A percentile compares a stretch with the other conserved stretches of the same genome.
These are phyloP conservation scores for Tolypocladium album DNA, from an alignment of 2,329 filamentous ascomycete species.

Conservation along the genomic window DNA sequence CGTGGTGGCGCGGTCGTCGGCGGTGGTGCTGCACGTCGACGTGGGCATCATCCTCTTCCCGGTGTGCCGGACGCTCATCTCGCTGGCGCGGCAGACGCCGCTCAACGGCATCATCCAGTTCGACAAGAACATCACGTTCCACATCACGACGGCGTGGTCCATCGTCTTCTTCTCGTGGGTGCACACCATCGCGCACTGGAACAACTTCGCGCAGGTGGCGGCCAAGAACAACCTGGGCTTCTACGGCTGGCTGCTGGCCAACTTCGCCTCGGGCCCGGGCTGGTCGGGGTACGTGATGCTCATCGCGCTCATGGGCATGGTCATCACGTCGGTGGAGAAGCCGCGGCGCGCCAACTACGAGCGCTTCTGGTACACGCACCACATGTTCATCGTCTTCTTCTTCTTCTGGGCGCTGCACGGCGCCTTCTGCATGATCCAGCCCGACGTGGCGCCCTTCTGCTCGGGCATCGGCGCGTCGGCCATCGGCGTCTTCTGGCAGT, in stretches of 20 bases:
- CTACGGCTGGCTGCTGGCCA: constrained; percentile 66
- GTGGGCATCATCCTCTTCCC: constrained; percentile 70
- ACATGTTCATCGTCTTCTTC: constrained; percentile 82
- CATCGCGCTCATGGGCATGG: constrained; percentile 67
- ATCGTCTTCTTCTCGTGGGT: constrained; percentile 85
- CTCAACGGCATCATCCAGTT: constrained; percentile 81
- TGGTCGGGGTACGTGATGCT: constrained; percentile 86
- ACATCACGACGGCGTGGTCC: constrained; percentile 76
- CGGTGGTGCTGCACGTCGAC: constrained; percentile 71
- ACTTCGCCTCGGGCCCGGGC: constrained; percentile 69
- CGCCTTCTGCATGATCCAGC: constrained; percentile 83
- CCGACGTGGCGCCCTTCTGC: constrained; percentile 71
- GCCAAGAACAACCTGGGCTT: constrained; percentile 67
- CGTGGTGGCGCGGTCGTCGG: constrained; percentile 64
- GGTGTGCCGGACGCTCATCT: constrained; percentile 77
- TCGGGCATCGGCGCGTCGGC: constrained; percentile 53
- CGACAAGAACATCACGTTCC: constrained; percentile 83
- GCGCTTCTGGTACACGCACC: constrained; percentile 85
- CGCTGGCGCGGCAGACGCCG: constrained; percentile 67
- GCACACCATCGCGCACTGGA: constrained; percentile 79
- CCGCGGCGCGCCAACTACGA: constrained; percentile 73
- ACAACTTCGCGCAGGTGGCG: constrained; percentile 71
- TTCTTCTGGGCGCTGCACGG: constrained; percentile 87
- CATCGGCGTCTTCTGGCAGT: constrained; percentile 78
- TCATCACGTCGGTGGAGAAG: constrained; percentile 67